These are phyloP conservation scores for Endocladia muricata DNA, from an alignment of 31 red algal genomes.

Conservation along the genomic window DNA sequence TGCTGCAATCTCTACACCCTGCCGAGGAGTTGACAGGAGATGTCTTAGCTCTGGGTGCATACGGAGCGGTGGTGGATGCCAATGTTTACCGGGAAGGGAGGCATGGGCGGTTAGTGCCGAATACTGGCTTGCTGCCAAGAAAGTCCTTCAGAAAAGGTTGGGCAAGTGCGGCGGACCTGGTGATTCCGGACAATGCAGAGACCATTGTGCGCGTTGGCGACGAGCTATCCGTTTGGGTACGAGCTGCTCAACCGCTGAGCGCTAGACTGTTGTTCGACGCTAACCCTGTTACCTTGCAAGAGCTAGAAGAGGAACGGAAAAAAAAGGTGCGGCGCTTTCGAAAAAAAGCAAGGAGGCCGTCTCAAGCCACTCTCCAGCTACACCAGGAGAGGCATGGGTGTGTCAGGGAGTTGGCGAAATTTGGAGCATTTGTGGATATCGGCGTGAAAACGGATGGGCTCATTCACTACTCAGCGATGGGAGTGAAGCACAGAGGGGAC, in stretches of 20 bases:
- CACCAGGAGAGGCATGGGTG: constrained; percentile 19
- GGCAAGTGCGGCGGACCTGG: constrained; percentile 39
- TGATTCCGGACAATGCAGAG: constrained; percentile 19
- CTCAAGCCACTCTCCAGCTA: not conserved
- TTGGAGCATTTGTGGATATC: constrained; percentile 61
- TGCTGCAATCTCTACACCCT: constrained; percentile 6
- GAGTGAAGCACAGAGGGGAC: constrained; percentile 25
- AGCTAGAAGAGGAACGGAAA: constrained; percentile 24
- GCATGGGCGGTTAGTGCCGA: not conserved
- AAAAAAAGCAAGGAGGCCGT: constrained; percentile 9
- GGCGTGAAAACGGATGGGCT: constrained; percentile 52
- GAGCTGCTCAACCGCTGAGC: constrained; percentile 27
- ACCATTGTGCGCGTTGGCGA: constrained; percentile 27
- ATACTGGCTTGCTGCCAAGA: constrained; percentile 32
- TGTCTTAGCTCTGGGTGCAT: constrained; percentile 13
- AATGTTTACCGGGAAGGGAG: constrained; percentile 27
- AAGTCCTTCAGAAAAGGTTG: constrained; percentile 33
- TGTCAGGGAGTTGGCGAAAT: constrained; percentile 29
- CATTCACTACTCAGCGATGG: constrained; percentile 57
- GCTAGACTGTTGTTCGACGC: constrained; percentile 44
- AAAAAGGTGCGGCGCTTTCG: not conserved
- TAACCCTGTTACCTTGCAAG: constrained; percentile 9
- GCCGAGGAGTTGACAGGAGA: constrained; percentile 41
- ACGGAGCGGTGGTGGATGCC: constrained; percentile 46
- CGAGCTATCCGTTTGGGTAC: constrained; percentile 45